Base-by-base conservation (phyloP, 768 basidiomycete genomes). In the Rickenella mellea region DNA sequence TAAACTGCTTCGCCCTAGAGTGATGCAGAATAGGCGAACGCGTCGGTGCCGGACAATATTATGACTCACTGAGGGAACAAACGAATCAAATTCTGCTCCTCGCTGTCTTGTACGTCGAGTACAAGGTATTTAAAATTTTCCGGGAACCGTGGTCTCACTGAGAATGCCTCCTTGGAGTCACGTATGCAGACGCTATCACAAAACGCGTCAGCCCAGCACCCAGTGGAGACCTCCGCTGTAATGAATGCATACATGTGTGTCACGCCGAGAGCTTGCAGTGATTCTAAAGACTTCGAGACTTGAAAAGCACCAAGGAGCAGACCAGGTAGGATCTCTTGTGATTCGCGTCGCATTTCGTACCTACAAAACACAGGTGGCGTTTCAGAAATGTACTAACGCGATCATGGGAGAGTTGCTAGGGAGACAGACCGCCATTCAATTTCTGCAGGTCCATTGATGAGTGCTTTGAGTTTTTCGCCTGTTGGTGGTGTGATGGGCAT, bases 271-370 rank as follows among this genome's bases (percentile, higher is more conserved):
- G 59, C 58, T 30, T 67, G 63, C 9, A 96, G 73, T 2, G 74
- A 76, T 11, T 82, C 73, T 21, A 89, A 65, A 1, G 83, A 82
- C 58, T 92, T 93, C 1, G 87, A 89, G 7, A 84, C 86, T 49
- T 86, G 83, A 48, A 92, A 89, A 3, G 91, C 90, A 1, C 91
- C 91, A 5, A 96, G 76, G 21, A 78, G 68, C 27, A 96, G 76
- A 14, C 78, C 78, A 20, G 87, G 83, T 0, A 88, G 67, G 49
- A 94, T 93, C 60, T 92, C 85, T 64, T 96, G 91, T 52, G 88
- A 90, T 54, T 93, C 84, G n/a, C 91, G 70, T 24, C 91, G 73
- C 92, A 96, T 93, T 63, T 94, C 91, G 55, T 96, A 96, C 54
- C 85, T 89, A 8, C 12, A 17, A 33, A 19, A 14, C 17, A 42